Percentiles rank a stretch among this genome's conserved stretches.
Conservation (phyloP, 2,329 filamentous ascomycete species). For the Magnaporthiopsis poae region DNA sequence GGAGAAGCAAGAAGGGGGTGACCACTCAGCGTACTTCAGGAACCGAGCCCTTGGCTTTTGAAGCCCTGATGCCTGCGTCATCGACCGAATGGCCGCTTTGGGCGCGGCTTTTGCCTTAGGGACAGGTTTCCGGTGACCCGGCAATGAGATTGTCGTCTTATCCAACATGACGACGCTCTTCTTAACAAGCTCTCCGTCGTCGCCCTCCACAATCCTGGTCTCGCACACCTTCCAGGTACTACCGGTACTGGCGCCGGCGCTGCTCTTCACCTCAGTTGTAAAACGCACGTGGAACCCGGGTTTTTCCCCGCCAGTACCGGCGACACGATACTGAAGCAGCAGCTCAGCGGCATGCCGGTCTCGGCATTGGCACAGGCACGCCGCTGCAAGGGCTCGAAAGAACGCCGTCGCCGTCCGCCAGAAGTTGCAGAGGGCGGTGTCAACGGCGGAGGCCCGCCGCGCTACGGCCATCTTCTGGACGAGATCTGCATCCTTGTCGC, state of each 20-base stretch:
- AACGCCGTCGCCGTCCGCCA: not conserved
- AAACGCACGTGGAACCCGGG: not conserved
- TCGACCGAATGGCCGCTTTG: no score
- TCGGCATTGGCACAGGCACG: not conserved
- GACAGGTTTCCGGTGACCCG: no score
- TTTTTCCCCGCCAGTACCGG: not conserved
- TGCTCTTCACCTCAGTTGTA: not conserved
- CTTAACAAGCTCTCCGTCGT: not conserved
- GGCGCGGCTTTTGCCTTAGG: no score
- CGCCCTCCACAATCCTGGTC: not conserved
- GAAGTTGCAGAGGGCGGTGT: not conserved
- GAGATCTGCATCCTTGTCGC: not conserved
- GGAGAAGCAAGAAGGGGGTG: no score
- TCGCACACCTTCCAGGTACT: not conserved
- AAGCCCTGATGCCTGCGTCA: no score
- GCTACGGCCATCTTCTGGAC: not conserved
- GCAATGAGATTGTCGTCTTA: no score
- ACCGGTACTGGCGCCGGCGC: not conserved
- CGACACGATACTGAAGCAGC: not conserved
- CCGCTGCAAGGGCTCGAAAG: not conserved
- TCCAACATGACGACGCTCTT: no score
- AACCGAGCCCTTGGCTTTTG: no score
- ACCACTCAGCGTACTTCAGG: no score
- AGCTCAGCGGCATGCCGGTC: not conserved
- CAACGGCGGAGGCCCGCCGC: not conserved